Base-by-base conservation (phyloP, 139 green algal species). In the Chlamydomonas sphaeroides region DNA sequence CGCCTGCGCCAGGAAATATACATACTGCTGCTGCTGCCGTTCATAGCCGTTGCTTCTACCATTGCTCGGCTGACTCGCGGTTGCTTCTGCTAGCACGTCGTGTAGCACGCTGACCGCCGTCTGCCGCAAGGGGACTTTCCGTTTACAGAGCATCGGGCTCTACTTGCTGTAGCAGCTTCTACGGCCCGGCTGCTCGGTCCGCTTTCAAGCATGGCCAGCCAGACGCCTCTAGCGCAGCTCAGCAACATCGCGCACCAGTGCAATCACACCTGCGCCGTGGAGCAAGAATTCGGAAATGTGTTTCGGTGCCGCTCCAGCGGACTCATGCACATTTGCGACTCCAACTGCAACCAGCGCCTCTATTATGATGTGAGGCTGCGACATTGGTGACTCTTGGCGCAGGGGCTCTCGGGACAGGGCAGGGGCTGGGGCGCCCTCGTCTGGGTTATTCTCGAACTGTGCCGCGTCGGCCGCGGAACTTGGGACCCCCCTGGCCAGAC, bases 241-340 rank as follows among this genome's bases (percentile, higher is more conserved):
- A 53, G 11, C 45, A 57, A 35, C 38, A 21, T 67, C 3, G 56
- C 42, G 33, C 83, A 87, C 45, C 4, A 71, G 26, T 87, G 83
- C 48, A 32, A 45, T 1, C 67, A 68, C 30, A 39, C 42, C 38
- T 87, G 83, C 83, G 57, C 10, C 14, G 68, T 87, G 3, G 45
- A 48, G 35, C 75, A 79, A 10, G 63, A 77, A 35, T 87, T 87
- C 48, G 83, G 83, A 25, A 87, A 87, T 68, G 45, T 73, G 53
- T 87, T 79, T 18, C 51, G 68, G 1, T 87, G 83, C 68, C 15
- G n/a, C 1, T 76, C 4, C 30, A 76, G 56, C 5, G 83, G 83
- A 1, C 56, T 78, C 8, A 3, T 87, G 35, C 83, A 87, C 68
- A 79, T 87, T 6, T 87, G 83, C 57, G 83, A 87, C 49, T 30